A percentile compares a stretch with the other conserved stretches of the same genome.
Conservation (phyloP, 306 rosid genomes). For the Cercis canadensis region DNA sequence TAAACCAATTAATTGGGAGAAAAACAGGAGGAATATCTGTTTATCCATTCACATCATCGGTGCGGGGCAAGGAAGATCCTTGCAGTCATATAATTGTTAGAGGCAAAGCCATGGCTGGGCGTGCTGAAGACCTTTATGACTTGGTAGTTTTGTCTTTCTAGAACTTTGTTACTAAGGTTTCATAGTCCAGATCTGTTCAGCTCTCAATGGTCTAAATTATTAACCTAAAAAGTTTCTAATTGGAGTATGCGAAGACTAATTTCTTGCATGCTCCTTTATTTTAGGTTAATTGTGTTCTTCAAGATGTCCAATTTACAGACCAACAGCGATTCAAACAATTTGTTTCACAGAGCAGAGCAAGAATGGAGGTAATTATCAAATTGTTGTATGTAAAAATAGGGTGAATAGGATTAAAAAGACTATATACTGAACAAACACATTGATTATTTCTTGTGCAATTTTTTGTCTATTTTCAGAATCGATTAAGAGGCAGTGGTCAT, state of each 20-base stretch:
- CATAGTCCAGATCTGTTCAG: conserved; percentile 1
- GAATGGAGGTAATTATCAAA: conserved; percentile 84
- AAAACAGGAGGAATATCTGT: conserved; percentile 99
- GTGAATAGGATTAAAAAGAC: conserved; percentile 15
- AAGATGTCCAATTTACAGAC: conserved; percentile 94
- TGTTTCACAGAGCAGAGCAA: conserved; percentile 92
- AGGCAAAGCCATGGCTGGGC: conserved; percentile 96
- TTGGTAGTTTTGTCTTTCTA: conserved; percentile 61
- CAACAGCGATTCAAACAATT: conserved; percentile 97
- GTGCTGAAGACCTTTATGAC: conserved; percentile 82
- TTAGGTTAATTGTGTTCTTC: conserved; percentile 83
- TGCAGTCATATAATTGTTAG: conserved; percentile 86
- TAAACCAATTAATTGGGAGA: conserved; percentile 93
- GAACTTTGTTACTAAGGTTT: background rate
- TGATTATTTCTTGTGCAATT: conserved; percentile 14
- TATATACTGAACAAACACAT: conserved; percentile 27
- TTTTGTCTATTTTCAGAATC: conserved; percentile 62
- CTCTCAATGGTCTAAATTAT: background rate
- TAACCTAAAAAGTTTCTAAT: background rate
- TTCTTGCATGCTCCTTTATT: conserved; percentile 36
- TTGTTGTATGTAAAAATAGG: conserved; percentile 7
- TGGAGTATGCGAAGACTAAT: conserved; percentile 32
- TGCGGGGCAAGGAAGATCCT: conserved; percentile 78
- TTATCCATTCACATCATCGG: conserved; percentile 89
- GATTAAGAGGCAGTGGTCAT: conserved; percentile 96